A percentile compares a stretch with the other conserved stretches of the same genome.
These are phyloP conservation scores for Sophora flavescens DNA, from an alignment of 306 rosid species.

Conservation along the genomic window DNA sequence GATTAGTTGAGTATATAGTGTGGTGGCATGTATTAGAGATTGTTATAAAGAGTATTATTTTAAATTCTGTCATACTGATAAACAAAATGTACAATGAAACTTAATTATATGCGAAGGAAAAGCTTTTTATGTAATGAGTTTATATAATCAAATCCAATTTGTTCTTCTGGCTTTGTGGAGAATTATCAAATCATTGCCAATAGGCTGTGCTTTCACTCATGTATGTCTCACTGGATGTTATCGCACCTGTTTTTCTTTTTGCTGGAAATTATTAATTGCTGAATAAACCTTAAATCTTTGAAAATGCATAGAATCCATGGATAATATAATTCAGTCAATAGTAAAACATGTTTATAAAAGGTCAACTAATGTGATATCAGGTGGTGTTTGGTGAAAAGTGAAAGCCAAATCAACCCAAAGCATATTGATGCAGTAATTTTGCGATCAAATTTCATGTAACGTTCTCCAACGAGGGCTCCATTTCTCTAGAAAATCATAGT, in stretches of 20 bases:
- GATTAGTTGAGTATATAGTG: constrained; percentile 48
- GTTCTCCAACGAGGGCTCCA: not conserved
- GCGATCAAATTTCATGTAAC: not conserved
- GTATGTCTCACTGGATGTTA: not conserved
- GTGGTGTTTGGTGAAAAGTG: not conserved
- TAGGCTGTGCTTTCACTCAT: not conserved
- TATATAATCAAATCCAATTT: not conserved
- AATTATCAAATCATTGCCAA: not conserved
- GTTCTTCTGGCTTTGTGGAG: not conserved
- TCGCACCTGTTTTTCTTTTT: not conserved
- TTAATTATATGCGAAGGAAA: constrained; percentile 5
- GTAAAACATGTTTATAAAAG: too few species aligned
- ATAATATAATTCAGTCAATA: not conserved
- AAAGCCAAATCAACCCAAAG: not conserved
- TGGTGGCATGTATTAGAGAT: constrained; percentile 38
- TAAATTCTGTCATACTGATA: constrained; percentile 24
- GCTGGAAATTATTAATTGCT: not conserved
- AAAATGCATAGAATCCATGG: not conserved
- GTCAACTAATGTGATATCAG: not conserved
- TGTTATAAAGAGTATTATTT: constrained; percentile 30
- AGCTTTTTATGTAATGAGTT: constrained; percentile 24
- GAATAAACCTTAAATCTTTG: not conserved
- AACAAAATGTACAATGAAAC: constrained; percentile 20
- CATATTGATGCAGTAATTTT: not conserved
- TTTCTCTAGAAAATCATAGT: not conserved